Percentiles rank a stretch among this genome's conserved stretches.
These are phyloP conservation scores for Elongisporangium anandrum DNA, from an alignment of 352 stramenopile genomes.

Conservation along the genomic window DNA sequence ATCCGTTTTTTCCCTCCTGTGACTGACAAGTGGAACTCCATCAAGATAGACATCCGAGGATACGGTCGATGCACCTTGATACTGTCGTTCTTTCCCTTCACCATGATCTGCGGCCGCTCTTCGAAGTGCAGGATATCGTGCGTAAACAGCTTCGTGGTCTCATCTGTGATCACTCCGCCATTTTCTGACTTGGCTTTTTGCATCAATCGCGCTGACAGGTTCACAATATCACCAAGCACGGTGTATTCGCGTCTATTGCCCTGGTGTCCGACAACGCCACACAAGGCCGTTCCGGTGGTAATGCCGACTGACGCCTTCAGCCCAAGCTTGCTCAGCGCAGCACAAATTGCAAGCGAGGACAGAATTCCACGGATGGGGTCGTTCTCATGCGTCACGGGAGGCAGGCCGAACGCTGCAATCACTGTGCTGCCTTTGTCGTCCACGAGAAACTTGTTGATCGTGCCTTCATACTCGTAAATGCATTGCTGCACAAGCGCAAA, in stretches of 20 bases:
- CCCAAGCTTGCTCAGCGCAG: constrained; percentile 47
- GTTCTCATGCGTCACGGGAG: constrained; percentile 91
- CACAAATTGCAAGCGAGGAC: constrained; percentile 81
- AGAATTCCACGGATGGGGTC: constrained; percentile 89
- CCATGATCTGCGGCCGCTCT: constrained; percentile 78
- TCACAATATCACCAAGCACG: constrained; percentile 93
- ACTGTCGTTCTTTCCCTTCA: constrained; percentile 92
- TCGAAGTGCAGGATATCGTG: constrained; percentile 89
- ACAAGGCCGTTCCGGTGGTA: constrained; percentile 90
- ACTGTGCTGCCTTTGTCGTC: constrained; percentile 94
- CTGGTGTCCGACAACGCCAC: constrained; percentile 89
- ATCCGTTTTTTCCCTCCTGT: constrained; percentile 1
- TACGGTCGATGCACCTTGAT: constrained; percentile 88
- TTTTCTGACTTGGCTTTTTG: constrained; percentile 80
- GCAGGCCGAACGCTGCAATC: constrained; percentile 91
- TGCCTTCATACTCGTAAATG: constrained; percentile 94
- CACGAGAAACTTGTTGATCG: constrained; percentile 96
- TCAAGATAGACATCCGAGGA: constrained; percentile 78
- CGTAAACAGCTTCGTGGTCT: constrained; percentile 77
- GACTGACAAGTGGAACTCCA: constrained; percentile 67
- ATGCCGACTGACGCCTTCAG: constrained; percentile 90
- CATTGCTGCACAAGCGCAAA: constrained; percentile 85
- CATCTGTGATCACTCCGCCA: constrained; percentile 87
- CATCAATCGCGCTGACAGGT: constrained; percentile 91
- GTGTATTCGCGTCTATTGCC: constrained; percentile 92